phyloP scores from a whole-genome alignment of 768 basidiomycete species.

The Boletus bicolor region DNA sequence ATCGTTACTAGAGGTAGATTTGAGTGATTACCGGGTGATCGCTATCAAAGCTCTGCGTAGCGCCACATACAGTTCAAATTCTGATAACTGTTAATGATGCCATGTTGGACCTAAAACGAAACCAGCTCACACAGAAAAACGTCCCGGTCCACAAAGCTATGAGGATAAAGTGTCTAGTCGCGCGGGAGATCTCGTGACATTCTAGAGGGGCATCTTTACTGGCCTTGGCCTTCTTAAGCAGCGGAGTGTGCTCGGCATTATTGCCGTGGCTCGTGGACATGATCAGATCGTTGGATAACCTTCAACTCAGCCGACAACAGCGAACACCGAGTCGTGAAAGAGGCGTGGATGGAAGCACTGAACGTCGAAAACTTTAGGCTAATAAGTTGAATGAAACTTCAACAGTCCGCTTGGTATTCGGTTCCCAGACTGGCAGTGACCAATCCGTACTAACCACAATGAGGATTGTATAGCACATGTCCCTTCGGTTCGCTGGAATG shows the following conservation, averaged over 20 bases:
- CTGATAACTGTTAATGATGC: neutral
- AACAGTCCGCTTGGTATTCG: neutral
- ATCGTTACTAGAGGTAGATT: constrained; percentile 14
- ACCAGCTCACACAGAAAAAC: constrained; percentile 58
- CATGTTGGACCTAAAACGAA: neutral
- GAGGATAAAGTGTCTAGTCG: constrained; percentile 57
- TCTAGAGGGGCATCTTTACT: constrained; percentile 27
- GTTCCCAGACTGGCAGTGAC: too few relatives aligned
- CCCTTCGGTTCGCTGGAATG: neutral
- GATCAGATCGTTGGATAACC: neutral
- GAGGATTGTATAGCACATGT: too few relatives aligned
- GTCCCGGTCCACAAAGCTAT: constrained; percentile 64
- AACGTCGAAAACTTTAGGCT: neutral
- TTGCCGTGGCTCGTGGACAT: neutral
- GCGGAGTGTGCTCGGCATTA: constrained; percentile 22
- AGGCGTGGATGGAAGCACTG: neutral
- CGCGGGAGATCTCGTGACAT: constrained; percentile 55
- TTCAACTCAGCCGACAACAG: neutral
- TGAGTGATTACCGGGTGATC: neutral
- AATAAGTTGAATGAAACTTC: neutral
- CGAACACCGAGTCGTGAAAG: neutral
- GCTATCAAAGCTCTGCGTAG: neutral
- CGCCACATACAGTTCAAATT: constrained; percentile 9
- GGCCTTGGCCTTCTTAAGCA: constrained; percentile 12
- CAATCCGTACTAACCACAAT: too few relatives aligned